Conservation (phyloP, 129 eudicot genomes). For the Lactuca sativa region DNA sequence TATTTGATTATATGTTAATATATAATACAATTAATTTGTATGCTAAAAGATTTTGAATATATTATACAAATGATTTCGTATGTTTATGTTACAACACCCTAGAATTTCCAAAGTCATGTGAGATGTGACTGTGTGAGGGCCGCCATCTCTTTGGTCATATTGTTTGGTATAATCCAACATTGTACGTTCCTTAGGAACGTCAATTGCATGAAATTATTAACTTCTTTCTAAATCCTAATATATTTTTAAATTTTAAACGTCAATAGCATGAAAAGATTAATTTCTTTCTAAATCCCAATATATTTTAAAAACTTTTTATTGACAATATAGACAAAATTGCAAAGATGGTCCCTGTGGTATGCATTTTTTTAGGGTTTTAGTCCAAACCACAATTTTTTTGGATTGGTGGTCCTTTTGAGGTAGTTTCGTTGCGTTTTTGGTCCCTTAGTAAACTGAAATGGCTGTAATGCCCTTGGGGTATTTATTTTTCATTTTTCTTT, state of each 20-base stretch:
- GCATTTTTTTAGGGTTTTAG: no score
- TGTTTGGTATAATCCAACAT: constrained; percentile 38
- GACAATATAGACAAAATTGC: no score
- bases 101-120: background rate
- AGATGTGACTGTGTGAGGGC: background rate
- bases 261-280: constrained; percentile 4
- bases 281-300: background rate
- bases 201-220: constrained; percentile 4
- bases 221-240: background rate
- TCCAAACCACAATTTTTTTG: no score
- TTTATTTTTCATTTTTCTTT: no score
- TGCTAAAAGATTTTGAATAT: background rate
- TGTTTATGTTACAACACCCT: background rate
- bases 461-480: no score
- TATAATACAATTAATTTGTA: background rate
- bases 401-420: no score
- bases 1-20: background rate
- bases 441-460: no score
- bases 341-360: no score
- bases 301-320: no score
- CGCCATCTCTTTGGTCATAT: constrained; percentile 25
- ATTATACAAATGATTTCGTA: background rate
- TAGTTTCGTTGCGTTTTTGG: no score
- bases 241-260: background rate
- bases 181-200: constrained; percentile 25